A percentile compares a stretch with the other conserved stretches of the same genome.
Evolutionary conservation across 2,329 filamentous ascomycete species (phyloP).

Genomic region (Purpureocillium lavendulum): DNA sequence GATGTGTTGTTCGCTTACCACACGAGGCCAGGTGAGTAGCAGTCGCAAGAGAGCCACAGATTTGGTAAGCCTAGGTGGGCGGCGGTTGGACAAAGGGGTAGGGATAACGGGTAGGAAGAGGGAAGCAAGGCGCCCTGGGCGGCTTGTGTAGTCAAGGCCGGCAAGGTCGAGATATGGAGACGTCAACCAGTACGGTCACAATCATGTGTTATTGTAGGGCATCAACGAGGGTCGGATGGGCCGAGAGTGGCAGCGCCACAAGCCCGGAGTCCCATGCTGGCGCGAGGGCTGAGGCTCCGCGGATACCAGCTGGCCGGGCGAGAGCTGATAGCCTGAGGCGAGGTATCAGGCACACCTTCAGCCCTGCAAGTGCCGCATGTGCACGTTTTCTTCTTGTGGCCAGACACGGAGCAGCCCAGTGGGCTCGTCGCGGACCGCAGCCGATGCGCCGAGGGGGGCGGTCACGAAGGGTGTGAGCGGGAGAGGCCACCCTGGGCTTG

Average conservation of each 20-base stretch:
- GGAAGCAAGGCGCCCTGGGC: not conserved
- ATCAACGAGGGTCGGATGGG: not conserved
- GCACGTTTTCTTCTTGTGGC: too few species aligned
- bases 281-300: not conserved
- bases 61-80: not conserved
- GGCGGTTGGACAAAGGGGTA: not conserved
- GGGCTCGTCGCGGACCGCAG: too few species aligned
- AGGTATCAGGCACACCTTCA: too few species aligned
- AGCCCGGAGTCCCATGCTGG: not conserved
- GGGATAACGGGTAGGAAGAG: not conserved
- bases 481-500: not conserved
- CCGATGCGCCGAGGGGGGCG: not conserved
- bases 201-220: too few species aligned
- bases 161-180: not conserved
- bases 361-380: too few species aligned
- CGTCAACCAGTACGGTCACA: too few species aligned
- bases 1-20: too few species aligned
- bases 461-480: slow-evolving; percentile 1
- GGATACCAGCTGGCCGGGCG: not conserved
- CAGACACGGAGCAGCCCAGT: too few species aligned
- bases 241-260: not conserved
- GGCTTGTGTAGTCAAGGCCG: not conserved
- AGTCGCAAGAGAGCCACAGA: not conserved
- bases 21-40: not conserved
- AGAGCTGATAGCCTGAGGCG: too few species aligned